Evolutionary conservation across 106 monocot species (phyloP).

Genomic region (Apostasia ramifera): DNA sequence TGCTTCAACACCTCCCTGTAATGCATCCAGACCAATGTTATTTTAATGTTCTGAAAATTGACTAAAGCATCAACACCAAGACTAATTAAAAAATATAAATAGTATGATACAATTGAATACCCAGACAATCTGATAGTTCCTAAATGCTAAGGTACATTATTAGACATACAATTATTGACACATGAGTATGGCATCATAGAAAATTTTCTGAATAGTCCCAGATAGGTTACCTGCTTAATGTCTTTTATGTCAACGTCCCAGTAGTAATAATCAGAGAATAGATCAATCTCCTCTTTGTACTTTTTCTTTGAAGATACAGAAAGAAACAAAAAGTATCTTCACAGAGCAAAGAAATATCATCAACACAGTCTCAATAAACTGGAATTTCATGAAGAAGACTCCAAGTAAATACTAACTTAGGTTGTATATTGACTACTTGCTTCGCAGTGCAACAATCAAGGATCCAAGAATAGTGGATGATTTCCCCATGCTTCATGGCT

Average conservation of each 20-base stretch:
- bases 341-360: slow-evolving; percentile 9
- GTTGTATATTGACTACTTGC: slow-evolving; percentile 61
- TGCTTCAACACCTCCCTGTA: too few species aligned
- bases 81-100: too few species aligned
- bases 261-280: slow-evolving; percentile 84
- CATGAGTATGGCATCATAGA: neutral
- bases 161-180: neutral
- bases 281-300: slow-evolving; percentile 80
- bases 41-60: too few species aligned
- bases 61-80: too few species aligned
- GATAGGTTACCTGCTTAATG: slow-evolving; percentile 65
- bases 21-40: too few species aligned
- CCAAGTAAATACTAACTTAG: slow-evolving; percentile 50
- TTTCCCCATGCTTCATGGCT: slow-evolving; percentile 62
- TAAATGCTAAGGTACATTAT: too few species aligned
- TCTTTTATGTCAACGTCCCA: slow-evolving; percentile 85
- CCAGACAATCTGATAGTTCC: too few species aligned
- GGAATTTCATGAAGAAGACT: neutral
- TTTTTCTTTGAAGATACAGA: slow-evolving; percentile 67
- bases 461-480: slow-evolving; percentile 86
- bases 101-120: too few species aligned
- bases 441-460: slow-evolving; percentile 81
- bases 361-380: neutral
- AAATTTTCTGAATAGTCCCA: neutral
- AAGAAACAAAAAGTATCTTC: slow-evolving; percentile 85